Base-by-base conservation (phyloP, 176 grass and related monocot genomes). In the Bothriochloa decipiens region DNA sequence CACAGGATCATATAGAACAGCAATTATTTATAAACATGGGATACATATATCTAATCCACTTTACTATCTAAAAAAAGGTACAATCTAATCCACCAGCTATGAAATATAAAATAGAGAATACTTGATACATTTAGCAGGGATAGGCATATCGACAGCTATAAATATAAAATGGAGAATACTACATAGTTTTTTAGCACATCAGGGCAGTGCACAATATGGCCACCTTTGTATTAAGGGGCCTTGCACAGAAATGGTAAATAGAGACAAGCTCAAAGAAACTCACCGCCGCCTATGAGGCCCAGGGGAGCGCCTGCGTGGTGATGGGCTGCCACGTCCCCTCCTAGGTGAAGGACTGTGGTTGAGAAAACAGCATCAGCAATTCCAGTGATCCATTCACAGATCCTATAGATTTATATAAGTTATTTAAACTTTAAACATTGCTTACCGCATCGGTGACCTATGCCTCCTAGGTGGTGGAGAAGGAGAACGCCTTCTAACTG, bases 401-500 rank as follows among this genome's bases (percentile, higher is more conserved):
- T 36, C 8, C 20, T 26, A 6, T 65, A 87, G 25, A 67, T 33
- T 49, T 20, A 85, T 32, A 14, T 36, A 86, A 40, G n/a, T 12
- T 33, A 83, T 42, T 36, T 20, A 61, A 14, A 58, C 4, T 42
- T 36, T 20, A 61, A 14, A 58, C 4, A 84, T 70, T 73, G 47
- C 82, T 94, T 75, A 96, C 96, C 88, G 80, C 27, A 83, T 53
- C 55, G 93, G 96, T 77, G 93, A 94, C 46, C 96, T 91, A 81
- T 89, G 82, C 84, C 96, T 93, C 82, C 96, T 87, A 84, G 84
- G 90, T n/a, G 80, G 82, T n/a, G 93, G 91, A 5, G 94, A 93
- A 79, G 89, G 96, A 82, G 96, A 96, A 45, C 82, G 91, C 57
- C 93, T 99, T 87, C 96, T 94, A 79, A 79, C 27, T 82, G 96